Evolutionary conservation across 768 basidiomycete species (phyloP), one percentile per base, ranked within the genome.

Genomic region (Lactarius tabidus): DNA sequence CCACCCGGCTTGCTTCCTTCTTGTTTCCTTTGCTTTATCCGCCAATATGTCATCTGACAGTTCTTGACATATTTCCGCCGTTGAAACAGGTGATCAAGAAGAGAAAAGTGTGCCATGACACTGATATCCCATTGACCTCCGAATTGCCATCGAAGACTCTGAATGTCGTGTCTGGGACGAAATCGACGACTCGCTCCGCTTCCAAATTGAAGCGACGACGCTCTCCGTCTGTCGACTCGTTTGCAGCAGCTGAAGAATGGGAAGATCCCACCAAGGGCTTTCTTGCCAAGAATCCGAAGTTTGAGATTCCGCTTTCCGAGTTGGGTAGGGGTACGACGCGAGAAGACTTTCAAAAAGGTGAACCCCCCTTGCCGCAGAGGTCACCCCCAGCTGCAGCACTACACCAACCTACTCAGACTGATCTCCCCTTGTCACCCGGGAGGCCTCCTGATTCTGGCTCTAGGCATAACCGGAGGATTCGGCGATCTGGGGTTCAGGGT

Each of bases 291-390:
- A 66, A 66, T 45, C 65, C 5, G 45, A 56, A 62, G 39, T 66
- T 89, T 59, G 72, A 81, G 51, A 74, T 84, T 23, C 89, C 88
- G 60, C 74, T 89, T 54, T 82, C 83, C 35, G 82, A 86, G 67
- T 77, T 87, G 20, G 82, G 76, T 59, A 77, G 72, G 66, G 73
- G 67, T 33, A 69, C 72, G 53, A 74, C n/a, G 59, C 65, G 2
- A 59, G 66, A 17, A 62, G 68, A 52, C 6, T 48, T 1, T 62
- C 69, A 10, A 48, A 66, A 58, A 56, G 65, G 31, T 43, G 6
- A 66, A 67, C 17, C 57, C 60, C 18, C 57, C 38, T 9, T 43
- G 48, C 41, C 45, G 23, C 23, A n/a, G 38, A 53, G 53, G 48
- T 23, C 59, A 51, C 15, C 67, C 15, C n/a, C n/a, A 26, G 18